These are phyloP conservation scores for Spizellomyces punctatus DNA, from an alignment of 192 early-diverging fungal species.

Conservation along the genomic window DNA sequence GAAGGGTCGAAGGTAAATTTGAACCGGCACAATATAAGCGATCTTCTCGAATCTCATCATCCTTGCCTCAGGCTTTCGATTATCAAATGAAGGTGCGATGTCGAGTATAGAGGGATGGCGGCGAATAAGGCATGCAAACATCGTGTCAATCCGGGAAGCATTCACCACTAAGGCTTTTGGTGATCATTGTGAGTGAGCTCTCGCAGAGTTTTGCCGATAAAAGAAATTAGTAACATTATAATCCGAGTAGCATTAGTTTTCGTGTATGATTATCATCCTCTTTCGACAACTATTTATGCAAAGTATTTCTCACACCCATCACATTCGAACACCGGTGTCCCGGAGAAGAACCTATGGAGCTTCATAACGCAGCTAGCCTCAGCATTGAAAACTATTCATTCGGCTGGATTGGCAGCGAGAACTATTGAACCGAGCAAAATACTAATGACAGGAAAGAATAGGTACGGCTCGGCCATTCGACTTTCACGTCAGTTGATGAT, in stretches of 20 bases:
- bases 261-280: constrained; percentile 94
- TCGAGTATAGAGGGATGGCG: constrained; percentile 84
- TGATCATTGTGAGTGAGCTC: constrained; percentile 73
- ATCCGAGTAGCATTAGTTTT: constrained; percentile 77
- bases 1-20: constrained; percentile 76
- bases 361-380: constrained; percentile 77
- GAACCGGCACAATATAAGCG: neutral
- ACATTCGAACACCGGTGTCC: constrained; percentile 38
- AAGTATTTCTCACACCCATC: constrained; percentile 59
- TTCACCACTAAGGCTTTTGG: constrained; percentile 97
- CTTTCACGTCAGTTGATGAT: constrained; percentile 65
- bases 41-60: neutral
- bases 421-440: constrained; percentile 83
- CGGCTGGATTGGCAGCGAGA: constrained; percentile 76
- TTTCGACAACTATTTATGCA: constrained; percentile 68
- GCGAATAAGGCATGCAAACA: constrained; percentile 75
- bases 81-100: constrained; percentile 82
- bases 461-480: constrained; percentile 46
- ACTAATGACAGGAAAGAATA: constrained; percentile 80
- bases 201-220: constrained; percentile 2
- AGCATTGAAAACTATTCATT: constrained; percentile 82
- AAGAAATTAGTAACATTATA: neutral
- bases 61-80: constrained; percentile 56
- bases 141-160: constrained; percentile 88
- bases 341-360: constrained; percentile 78